Base-by-base conservation (phyloP, 2,329 filamentous ascomycete species). In the Xylariales sp. region DNA sequence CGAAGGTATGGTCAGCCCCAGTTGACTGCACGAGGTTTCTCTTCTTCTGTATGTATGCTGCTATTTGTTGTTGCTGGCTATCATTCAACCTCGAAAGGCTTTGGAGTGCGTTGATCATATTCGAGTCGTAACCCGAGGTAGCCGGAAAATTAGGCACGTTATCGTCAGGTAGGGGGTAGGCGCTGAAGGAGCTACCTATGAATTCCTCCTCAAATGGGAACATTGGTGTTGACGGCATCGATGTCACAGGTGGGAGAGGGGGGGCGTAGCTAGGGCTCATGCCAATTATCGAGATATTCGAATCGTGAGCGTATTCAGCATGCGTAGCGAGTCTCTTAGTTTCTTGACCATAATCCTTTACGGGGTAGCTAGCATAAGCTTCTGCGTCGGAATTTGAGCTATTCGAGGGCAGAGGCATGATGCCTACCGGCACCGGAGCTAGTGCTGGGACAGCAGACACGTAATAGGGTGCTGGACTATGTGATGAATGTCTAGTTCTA, bases 21-120 rank as follows among this genome's bases (percentile, higher is more conserved):
- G 65, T 36, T 12, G 67, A 65, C 23, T 71, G 71, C n/a, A 67
- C 58, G 34, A 64, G 23, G 16, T 52, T 62, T 46, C 70, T 71
- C 34, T 66, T 75, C 57, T 73, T 74, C 54, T 72, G 72, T 39
- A 75, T 64, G 55, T 71, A 64, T n/a, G 62, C 65, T 16, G 75
- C 43, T 6, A 75, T 62, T 4, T 77, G 71, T 56, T 73, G 71
- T 50, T 75, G 75, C 39, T 76, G 75, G 43, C 61, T 66, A 32
- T 72, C 65, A 41, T 59, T 74, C 54, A 73, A 66, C 48, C 62
- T 66, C 28, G 71, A 72, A 49, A 77, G 70, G 32, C 69, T 73
- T 28, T 76, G 71, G 10, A 77, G 69, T 1, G 75, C 72, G 28
- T 64, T 57, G 52, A 74, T 58, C 66, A 74, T 71, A 54, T 74